phyloP scores from a whole-genome alignment of 2,329 filamentous ascomycete genomes.

The Aureobasidium uvarum region DNA sequence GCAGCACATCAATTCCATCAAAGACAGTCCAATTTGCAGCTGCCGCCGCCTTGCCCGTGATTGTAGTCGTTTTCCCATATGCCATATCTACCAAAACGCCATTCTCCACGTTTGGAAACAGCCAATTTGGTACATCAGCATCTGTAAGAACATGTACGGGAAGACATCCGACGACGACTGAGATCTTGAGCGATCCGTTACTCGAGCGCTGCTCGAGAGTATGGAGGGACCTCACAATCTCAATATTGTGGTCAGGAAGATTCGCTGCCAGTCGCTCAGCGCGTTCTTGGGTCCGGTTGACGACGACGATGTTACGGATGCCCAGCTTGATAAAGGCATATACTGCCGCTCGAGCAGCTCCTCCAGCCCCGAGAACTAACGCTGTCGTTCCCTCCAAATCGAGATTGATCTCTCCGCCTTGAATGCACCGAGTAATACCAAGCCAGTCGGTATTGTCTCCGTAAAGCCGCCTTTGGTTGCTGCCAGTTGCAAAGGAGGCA shows the following conservation, averaged over 20 bases:
- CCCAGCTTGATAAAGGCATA: conserved; percentile 3
- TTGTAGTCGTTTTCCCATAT: background rate
- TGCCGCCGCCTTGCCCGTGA: background rate
- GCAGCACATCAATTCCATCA: conserved; percentile 16
- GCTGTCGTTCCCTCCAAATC: background rate
- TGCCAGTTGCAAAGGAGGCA: background rate
- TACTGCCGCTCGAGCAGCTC: conserved; percentile 4
- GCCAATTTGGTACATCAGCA: background rate
- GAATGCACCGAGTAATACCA: conserved; percentile 9
- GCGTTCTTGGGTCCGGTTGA: background rate
- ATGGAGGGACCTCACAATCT: background rate
- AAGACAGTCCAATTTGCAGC: background rate
- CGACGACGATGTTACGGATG: background rate
- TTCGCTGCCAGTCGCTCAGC: background rate
- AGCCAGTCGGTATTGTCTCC: conserved; percentile 13
- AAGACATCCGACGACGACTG: background rate
- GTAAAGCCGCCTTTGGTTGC: background rate
- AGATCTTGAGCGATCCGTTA: background rate
- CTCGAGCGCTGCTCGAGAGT: background rate
- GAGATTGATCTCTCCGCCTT: background rate
- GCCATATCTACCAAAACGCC: background rate
- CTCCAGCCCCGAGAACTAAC: conserved; percentile 5
- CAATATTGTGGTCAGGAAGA: background rate
- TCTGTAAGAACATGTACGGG: background rate
- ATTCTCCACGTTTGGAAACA: background rate